Percentiles rank a stretch among this genome's conserved stretches.
These are phyloP conservation scores for Exophiala aquamarina DNA, from an alignment of 2,329 filamentous ascomycete genomes.

Conservation along the genomic window DNA sequence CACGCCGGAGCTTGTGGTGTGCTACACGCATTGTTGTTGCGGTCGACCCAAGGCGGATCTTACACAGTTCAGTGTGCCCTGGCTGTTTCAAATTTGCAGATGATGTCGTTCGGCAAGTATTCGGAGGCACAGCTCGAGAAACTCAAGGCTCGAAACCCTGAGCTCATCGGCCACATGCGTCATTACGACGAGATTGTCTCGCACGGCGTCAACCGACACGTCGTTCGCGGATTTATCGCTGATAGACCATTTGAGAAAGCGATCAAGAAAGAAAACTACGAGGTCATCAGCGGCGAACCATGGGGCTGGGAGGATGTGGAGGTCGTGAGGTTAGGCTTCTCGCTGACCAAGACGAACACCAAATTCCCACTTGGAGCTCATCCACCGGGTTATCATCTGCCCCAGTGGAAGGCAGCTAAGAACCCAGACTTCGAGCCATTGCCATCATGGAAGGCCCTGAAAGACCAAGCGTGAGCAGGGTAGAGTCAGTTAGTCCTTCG, in stretches of 20 bases:
- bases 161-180: slow-evolving; percentile 10
- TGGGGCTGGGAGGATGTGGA: slow-evolving; percentile 10
- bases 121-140: slow-evolving; percentile 3
- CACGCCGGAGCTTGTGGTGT: slow-evolving; percentile 7
- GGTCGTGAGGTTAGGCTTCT: neutral
- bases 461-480: no score
- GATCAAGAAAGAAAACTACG: slow-evolving; percentile 7
- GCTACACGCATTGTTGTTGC: neutral
- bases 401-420: neutral
- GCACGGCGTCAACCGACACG: slow-evolving; percentile 10
- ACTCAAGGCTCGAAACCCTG: slow-evolving; percentile 10
- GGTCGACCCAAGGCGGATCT: slow-evolving; percentile 7
- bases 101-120: slow-evolving; percentile 12
- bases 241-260: slow-evolving; percentile 8
- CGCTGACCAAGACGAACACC: neutral
- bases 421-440: neutral
- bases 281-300: slow-evolving; percentile 1
- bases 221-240: slow-evolving; percentile 9
- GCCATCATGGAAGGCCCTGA: neutral
- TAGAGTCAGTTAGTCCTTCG: no score
- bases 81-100: slow-evolving; percentile 9
- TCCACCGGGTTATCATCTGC: slow-evolving; percentile 11
- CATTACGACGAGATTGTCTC: slow-evolving; percentile 17
- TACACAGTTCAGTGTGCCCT: slow-evolving; percentile 12
- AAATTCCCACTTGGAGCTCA: slow-evolving; percentile 2